Evolutionary conservation across 2,329 filamentous ascomycete genomes (phyloP), one percentile per base, ranked within the genome.

Genomic region (Leptographium lundbergii): DNA sequence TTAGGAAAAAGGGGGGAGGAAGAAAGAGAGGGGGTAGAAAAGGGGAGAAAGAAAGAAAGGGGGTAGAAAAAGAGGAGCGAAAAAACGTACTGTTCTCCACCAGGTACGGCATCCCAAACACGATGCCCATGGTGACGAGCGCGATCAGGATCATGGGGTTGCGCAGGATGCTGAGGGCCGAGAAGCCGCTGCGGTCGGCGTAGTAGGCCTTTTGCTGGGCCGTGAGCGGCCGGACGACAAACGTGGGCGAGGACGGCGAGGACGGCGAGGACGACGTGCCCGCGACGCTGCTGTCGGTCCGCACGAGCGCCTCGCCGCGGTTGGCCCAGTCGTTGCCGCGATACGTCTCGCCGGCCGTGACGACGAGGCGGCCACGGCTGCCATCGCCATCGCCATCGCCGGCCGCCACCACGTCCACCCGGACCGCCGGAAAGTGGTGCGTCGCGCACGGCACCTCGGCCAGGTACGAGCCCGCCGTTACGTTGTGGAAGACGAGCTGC

Each of bases 81-180:
- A 48, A 32, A 58, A 27, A 58, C 89, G 63, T 82, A 96, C 91
- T 96, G 70, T 94, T 96, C 57, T 97, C 91, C 76, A 97, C 85
- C 59, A 99, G 73, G 72, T 96, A 94, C 17, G 94, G 94, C 88
- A 97, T 89, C 65, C 91, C 91, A 67, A 97, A 80, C 63, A 96
- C 91, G 64, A 96, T 77, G 6, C 76, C 85, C 76, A 96, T 83
- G 62, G 86, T 90, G 47, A 94, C 84, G 39, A 95, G 73, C 5
- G 87, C 91, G 77, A 99, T 87, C 61, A 99, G 80, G 63, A 97
- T 96, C 91, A 97, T 97, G 4, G 94, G 94, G 69, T 89, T 96
- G 77, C 94, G 94, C 67, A 96, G 77, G 59, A 96, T 85, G 60
- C 81, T 82, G 60, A 96, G 68, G n/a, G 91, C 79, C 22, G 86